These are phyloP conservation scores for Myxozyma kluyveri DNA, from an alignment of 805 yeast genomes.

Conservation along the genomic window DNA sequence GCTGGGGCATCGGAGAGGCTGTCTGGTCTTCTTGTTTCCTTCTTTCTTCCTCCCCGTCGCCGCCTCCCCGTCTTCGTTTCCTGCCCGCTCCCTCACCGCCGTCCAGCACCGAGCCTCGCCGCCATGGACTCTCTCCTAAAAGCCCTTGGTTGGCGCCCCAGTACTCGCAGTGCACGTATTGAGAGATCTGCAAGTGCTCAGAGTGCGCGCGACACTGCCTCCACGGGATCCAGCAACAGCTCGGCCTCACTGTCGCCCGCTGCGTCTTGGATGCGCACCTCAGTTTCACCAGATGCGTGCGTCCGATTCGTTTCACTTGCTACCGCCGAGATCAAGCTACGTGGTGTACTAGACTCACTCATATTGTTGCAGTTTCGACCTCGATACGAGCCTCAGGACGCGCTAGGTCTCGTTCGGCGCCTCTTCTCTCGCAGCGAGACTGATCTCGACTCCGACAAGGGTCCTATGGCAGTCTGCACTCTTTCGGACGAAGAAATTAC, in stretches of 20 bases:
- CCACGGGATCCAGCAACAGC: too few species aligned
- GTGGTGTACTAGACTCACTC: conserved; percentile 71
- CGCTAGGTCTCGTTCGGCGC: conserved; percentile 54
- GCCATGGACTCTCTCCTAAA: too few species aligned
- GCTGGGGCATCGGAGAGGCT: too few species aligned
- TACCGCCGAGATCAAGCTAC: conserved; percentile 66
- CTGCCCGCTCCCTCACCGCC: too few species aligned
- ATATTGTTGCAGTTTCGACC: conserved; percentile 76
- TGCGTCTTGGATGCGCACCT: conserved; percentile 9
- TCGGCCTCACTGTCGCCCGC: background rate
- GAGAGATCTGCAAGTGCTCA: too few species aligned
- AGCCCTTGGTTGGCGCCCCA: too few species aligned
- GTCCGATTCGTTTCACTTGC: conserved; percentile 66
- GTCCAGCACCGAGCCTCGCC: too few species aligned
- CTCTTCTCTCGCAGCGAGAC: conserved; percentile 60
- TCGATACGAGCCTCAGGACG: conserved; percentile 50
- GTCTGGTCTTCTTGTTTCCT: too few species aligned
- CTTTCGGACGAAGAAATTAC: conserved; percentile 46
- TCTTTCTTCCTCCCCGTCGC: too few species aligned
- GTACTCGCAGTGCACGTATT: too few species aligned
- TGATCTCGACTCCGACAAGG: conserved; percentile 38
- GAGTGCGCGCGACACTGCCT: too few species aligned
- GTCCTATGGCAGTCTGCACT: conserved; percentile 8
- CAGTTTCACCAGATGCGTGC: conserved; percentile 37
- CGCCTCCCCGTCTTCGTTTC: too few species aligned